These are phyloP conservation scores for Prototheca stagnorum DNA, from an alignment of 163 green algal genomes.

Conservation along the genomic window DNA sequence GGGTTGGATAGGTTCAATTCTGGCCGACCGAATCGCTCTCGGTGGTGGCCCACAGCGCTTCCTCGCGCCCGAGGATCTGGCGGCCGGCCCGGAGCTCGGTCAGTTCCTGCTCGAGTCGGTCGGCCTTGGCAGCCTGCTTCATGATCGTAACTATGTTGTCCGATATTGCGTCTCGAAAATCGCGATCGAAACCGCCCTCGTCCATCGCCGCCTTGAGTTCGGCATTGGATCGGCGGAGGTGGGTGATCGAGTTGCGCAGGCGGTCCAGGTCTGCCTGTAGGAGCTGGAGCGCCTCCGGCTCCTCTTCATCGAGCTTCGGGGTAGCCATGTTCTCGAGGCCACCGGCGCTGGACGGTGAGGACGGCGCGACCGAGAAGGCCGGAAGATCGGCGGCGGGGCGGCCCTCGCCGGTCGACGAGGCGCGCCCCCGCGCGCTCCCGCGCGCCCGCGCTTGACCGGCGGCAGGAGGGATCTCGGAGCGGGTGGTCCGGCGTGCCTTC, in stretches of 20 bases:
- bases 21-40: neutral
- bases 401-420: no score
- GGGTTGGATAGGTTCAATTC: neutral
- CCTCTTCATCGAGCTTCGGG: no score
- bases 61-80: neutral
- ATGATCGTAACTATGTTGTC: conserved; percentile 38
- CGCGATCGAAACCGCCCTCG: conserved; percentile 15
- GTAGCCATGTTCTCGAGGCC: no score
- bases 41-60: neutral
- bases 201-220: conserved; percentile 21
- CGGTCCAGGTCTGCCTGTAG: conserved; percentile 8
- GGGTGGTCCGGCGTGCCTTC: no score
- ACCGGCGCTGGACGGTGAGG: no score
- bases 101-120: conserved; percentile 25
- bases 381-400: no score
- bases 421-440: no score
- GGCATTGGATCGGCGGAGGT: conserved; percentile 14
- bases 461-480: no score
- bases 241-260: conserved; percentile 12
- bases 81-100: conserved; percentile 1
- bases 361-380: no score
- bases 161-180: conserved; percentile 27
- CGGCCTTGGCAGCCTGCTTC: conserved; percentile 23
- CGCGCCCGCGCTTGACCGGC: no score
- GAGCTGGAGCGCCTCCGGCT: no score